Evolutionary conservation across 306 rosid genomes (phyloP), one percentile per base, ranked within the genome.

Genomic region (Corylus avellana): DNA sequence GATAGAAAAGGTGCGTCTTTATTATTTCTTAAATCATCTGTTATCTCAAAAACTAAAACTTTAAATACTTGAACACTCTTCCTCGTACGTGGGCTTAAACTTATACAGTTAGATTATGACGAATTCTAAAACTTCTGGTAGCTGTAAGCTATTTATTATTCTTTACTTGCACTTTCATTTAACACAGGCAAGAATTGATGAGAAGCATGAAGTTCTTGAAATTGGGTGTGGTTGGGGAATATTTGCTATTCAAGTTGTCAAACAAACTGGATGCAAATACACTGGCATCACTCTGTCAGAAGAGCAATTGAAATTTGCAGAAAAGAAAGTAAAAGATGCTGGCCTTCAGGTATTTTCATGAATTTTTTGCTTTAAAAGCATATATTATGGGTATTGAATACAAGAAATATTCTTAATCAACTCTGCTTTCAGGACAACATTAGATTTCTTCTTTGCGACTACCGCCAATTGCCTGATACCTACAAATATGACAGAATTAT

Each of bases 211-310:
- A 78, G 89, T 92, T 66, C 92, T 94, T 54, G 98, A 94, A 78
- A 90, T 94, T 18, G 97, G 98, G 49, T 87, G 92, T 5, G 97
- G 98, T 57, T 94, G 98, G 98, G 98, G 98, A 76, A 87, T 89
- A 80, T 85, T 94, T 87, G 97, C 97, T 51, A 89, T 94, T 56
- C 93, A 94, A 90, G 90, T 91, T 32, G 95, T 88, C 68, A 87
- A 86, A 69, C 85, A 44, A 88, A 92, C 97, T 2, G 93, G 97
- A 10, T 94, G 98, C 89, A 89, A 70, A 75, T 94, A 92, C 84
- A 92, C 95, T 4, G 97, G 98, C 74, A 87, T 94, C 81, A 94
- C 98, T n/a, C 78, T 92, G 57, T 91, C 97, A 1, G 79, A 86
- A 62, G 97, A 90, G 78, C 98, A 94, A 80, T 86, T 94, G 59